These are phyloP conservation scores for Sporothrix pallida DNA, from an alignment of 2,329 filamentous ascomycete species.

Conservation along the genomic window DNA sequence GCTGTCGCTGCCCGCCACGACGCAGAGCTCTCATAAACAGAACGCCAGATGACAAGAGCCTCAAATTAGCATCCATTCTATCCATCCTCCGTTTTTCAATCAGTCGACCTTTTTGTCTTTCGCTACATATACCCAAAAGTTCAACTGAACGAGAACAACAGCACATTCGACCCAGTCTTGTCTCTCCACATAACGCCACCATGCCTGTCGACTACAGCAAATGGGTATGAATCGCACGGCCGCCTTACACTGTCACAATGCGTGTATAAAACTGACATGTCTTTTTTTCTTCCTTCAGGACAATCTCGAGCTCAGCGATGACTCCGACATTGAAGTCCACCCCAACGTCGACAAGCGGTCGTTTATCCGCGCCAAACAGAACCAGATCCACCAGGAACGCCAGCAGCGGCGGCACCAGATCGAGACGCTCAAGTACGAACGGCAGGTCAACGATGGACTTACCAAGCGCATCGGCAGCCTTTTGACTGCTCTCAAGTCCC, in stretches of 20 bases:
- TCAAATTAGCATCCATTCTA: background rate
- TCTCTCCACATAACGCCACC: constrained; percentile 36
- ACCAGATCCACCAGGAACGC: constrained; percentile 92
- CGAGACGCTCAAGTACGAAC: constrained; percentile 88
- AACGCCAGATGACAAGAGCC: constrained; percentile 13
- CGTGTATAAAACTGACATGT: constrained; percentile 36
- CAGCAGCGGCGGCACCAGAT: constrained; percentile 86
- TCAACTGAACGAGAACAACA: background rate
- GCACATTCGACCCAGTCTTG: background rate
- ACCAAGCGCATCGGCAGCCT: constrained; percentile 82
- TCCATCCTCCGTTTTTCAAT: background rate
- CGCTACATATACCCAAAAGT: too few species aligned
- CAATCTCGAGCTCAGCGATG: constrained; percentile 93
- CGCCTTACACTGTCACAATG: background rate
- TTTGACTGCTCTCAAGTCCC: constrained; percentile 73
- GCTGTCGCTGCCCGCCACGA: constrained; percentile 1
- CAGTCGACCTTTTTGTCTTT: too few species aligned
- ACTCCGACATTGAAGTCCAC: constrained; percentile 97
- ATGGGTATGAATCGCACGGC: constrained; percentile 56
- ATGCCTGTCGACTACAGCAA: constrained; percentile 66
- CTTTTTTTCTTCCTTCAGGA: constrained; percentile 59
- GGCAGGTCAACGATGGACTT: constrained; percentile 89
- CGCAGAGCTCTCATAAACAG: background rate
- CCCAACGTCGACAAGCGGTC: constrained; percentile 98
- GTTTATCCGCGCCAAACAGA: constrained; percentile 97